Percentiles rank a stretch among this genome's conserved stretches.
These are phyloP conservation scores for Quercus aquifolioides DNA, from an alignment of 306 rosid genomes.

Conservation along the genomic window DNA sequence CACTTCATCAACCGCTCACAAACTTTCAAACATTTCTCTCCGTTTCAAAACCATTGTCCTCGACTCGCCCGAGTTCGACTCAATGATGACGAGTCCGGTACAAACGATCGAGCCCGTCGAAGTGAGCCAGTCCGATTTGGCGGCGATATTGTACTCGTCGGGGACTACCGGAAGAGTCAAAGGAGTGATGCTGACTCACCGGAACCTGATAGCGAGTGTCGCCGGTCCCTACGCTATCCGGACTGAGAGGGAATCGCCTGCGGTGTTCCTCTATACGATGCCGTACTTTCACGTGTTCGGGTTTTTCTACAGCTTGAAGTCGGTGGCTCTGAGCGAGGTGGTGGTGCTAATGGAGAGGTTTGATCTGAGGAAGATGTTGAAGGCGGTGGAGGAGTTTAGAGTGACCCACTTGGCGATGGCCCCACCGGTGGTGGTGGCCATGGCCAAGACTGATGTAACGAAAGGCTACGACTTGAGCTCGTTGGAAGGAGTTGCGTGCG, in stretches of 20 bases:
- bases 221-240: conserved; percentile 19
- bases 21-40: not conserved
- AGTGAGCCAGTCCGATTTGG: conserved; percentile 50
- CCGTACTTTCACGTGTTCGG: conserved; percentile 57
- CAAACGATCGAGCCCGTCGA: not conserved
- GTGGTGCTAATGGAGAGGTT: conserved; percentile 51
- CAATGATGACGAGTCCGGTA: conserved; percentile 2
- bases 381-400: conserved; percentile 35
- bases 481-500: conserved; percentile 27
- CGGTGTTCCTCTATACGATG: conserved; percentile 34
- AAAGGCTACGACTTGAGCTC: conserved; percentile 33
- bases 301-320: conserved; percentile 24
- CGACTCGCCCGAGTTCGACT: conserved; percentile 56
- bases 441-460: conserved; percentile 22
- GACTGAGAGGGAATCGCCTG: conserved; percentile 14
- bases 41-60: conserved; percentile 14
- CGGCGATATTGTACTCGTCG: conserved; percentile 51
- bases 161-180: conserved; percentile 60
- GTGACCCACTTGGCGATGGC: conserved; percentile 33
- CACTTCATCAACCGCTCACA: conserved; percentile 21
- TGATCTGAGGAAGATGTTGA: conserved; percentile 30
- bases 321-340: conserved; percentile 33
- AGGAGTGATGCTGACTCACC: conserved; percentile 53
- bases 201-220: conserved; percentile 30
- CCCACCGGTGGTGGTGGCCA: conserved; percentile 45